Percentiles rank a stretch among this genome's conserved stretches.
Evolutionary conservation across 192 early-diverging fungal genomes (phyloP).

Genomic region (Backusella psychrophila): DNA sequence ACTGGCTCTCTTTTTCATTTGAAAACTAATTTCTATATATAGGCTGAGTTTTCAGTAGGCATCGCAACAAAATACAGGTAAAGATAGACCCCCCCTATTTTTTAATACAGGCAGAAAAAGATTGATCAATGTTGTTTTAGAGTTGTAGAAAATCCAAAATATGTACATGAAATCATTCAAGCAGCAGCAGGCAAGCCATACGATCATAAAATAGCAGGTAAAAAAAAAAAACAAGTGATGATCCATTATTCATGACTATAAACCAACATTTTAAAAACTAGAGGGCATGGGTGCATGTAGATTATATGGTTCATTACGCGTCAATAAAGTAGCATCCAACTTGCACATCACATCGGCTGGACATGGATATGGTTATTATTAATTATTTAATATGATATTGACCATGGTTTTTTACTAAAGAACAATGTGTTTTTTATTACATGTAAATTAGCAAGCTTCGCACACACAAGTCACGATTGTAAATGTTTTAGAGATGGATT

Average conservation of each 20-base stretch:
- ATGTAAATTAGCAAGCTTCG: conserved; percentile 35
- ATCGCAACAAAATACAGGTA: conserved; percentile 28
- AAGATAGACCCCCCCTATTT: not conserved
- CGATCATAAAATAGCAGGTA: conserved; percentile 23
- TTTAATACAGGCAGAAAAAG: too few species aligned
- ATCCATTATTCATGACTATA: not conserved
- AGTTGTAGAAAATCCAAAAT: conserved; percentile 25
- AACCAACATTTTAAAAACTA: not conserved
- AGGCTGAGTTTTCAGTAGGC: conserved; percentile 28
- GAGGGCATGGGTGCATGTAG: conserved; percentile 65
- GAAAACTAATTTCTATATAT: not conserved
- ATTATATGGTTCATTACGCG: conserved; percentile 66
- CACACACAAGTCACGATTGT: conserved; percentile 68
- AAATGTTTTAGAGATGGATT: not conserved
- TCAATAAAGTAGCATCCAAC: conserved; percentile 84
- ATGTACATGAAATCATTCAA: conserved; percentile 34
- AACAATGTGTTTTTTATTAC: not conserved
- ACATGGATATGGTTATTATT: conserved; percentile 68
- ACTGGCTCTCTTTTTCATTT: not conserved
- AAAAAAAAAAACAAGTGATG: not conserved
- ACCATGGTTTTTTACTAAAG: too few species aligned
- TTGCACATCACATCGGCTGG: conserved; percentile 90
- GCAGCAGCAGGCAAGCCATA: conserved; percentile 31
- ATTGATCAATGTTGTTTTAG: not conserved
- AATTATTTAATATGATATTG: too few species aligned